phyloP scores from a whole-genome alignment of 2,329 filamentous ascomycete genomes.

The Cercospora citrullina region DNA sequence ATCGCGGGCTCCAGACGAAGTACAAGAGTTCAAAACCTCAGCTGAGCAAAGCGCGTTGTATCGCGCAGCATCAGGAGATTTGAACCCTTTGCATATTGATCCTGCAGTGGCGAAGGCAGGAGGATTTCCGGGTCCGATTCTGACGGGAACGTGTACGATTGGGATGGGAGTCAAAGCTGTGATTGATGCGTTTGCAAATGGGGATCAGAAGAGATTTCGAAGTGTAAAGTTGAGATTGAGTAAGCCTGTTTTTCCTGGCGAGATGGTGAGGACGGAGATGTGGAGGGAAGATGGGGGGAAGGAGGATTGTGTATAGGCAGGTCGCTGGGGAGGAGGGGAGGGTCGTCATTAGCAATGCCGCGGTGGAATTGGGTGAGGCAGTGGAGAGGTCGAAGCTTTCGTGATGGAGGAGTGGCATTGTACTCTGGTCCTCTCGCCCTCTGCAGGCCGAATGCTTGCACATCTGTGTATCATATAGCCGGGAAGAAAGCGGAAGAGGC shows the following conservation, averaged over 20 bases:
- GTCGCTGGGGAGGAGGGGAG: not conserved
- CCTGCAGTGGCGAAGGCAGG: not conserved
- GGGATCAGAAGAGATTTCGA: not conserved
- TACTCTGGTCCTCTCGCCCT: no score
- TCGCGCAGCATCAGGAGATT: not conserved
- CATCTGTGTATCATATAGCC: not conserved
- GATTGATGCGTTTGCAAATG: not conserved
- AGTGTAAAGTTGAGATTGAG: not conserved
- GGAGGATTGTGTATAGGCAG: not conserved
- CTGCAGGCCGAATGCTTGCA: not conserved
- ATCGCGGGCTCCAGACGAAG: not conserved
- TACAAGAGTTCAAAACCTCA: not conserved
- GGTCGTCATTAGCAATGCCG: not conserved
- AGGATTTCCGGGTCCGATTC: not conserved
- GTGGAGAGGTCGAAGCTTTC: not conserved
- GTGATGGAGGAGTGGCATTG: not conserved
- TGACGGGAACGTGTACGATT: not conserved
- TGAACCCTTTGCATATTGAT: not conserved
- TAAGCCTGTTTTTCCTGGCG: not conserved
- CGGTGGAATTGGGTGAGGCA: not conserved
- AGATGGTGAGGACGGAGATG: not conserved
- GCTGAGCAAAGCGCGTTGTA: not conserved
- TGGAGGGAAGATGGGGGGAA: not conserved
- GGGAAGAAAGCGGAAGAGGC: conserved; percentile 5
- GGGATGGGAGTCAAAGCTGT: not conserved